phyloP scores from a whole-genome alignment of 192 early-diverging fungal genomes.

The Rhizophagus clarus region DNA sequence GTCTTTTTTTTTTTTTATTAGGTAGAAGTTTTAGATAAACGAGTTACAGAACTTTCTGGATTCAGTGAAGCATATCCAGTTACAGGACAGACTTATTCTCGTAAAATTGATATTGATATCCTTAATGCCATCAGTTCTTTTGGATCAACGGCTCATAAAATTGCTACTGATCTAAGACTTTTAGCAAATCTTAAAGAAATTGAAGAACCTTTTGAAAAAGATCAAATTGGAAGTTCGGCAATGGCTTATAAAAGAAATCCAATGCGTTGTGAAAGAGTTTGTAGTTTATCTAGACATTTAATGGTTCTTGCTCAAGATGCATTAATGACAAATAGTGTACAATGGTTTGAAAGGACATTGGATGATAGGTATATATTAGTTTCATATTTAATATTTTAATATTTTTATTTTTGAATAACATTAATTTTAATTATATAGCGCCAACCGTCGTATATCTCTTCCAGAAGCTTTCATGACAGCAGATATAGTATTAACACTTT shows the following conservation, averaged over 20 bases:
- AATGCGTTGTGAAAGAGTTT: constrained; percentile 97
- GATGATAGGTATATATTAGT: constrained; percentile 71
- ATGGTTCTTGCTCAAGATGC: constrained; percentile 89
- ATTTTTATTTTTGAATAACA: not conserved
- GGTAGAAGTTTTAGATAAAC: constrained; percentile 86
- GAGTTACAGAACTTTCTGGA: constrained; percentile 87
- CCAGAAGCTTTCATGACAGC: constrained; percentile 97
- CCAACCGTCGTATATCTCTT: constrained; percentile 93
- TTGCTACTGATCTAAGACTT: constrained; percentile 94
- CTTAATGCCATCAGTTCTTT: constrained; percentile 85
- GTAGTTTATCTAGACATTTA: constrained; percentile 92
- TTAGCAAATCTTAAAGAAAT: constrained; percentile 97
- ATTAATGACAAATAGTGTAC: constrained; percentile 85
- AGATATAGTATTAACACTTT: constrained; percentile 91
- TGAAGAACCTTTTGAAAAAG: constrained; percentile 99
- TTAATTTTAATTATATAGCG: constrained; percentile 45
- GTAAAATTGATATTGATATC: constrained; percentile 97
- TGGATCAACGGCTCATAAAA: constrained; percentile 95
- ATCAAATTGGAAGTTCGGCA: constrained; percentile 97
- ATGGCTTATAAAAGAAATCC: constrained; percentile 99
- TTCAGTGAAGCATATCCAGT: constrained; percentile 87
- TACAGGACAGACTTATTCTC: constrained; percentile 96
- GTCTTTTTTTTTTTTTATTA: not conserved
- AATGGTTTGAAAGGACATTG: constrained; percentile 97
- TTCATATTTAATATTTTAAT: not conserved